Base-by-base conservation (phyloP, 768 basidiomycete species). In the Lentinula sp. region DNA sequence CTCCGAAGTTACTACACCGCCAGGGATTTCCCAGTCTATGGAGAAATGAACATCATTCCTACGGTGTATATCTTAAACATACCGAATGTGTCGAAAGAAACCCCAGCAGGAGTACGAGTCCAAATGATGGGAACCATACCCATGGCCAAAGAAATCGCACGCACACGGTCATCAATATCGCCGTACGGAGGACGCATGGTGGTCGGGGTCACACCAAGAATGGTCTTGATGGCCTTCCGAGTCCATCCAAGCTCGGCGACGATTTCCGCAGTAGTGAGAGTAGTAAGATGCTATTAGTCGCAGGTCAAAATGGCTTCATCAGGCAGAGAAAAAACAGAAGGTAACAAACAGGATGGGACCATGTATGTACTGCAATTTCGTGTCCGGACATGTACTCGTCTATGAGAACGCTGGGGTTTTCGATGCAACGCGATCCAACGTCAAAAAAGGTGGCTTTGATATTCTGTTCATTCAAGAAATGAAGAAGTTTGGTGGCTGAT, bases 241-340 rank as follows among this genome's bases (percentile, higher is more conserved):
- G 93, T 89, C 89, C 91, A 98, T 55, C 93, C 95, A 40, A 98
- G 78, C 74, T 98, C 95, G 21, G 94, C 95, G 15, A 98, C 93
- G 57, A 96, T 81, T 77, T 96, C 80, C 69, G 82, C 86, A 66
- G 83, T 97, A 46, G 91, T 87, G 63, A 91, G 76, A 42, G 80
- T 76, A 0, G 91, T 92, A 59, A 86, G 78, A 28, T 79, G 79
- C 87, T 87, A 62, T 58, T 40, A 3, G 50, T 62, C 15, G 39
- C 1, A 21, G 5, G 40, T 34, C 43, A 58, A 35, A 62, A 37
- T 70, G 56, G 60, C 37, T 45, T 21, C 39, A n/a, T 42, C 39
- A 53, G 42, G 15, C 37, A 8, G 28, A 50, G 46, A 0, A 13
- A n/a, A 21, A 18, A 49, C 59, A 34, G 42, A n/a, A 54, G 28